Evolutionary conservation across 164 flowering plant species (phyloP).

Genomic region (Brasenia schreberi): DNA sequence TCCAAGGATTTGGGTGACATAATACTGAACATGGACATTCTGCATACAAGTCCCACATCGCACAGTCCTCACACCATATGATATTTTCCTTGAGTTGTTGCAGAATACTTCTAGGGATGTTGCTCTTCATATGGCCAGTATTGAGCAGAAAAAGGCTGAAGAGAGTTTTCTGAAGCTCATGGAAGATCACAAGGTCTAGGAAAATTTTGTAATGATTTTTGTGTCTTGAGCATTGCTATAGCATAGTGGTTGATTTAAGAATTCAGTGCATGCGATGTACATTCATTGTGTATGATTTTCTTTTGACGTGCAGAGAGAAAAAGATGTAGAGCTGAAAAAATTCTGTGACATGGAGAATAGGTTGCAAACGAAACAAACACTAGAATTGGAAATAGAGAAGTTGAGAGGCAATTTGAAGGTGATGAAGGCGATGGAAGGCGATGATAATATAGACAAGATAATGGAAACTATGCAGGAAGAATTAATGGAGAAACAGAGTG

Average conservation of each 20-base stretch:
- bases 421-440: constrained; percentile 49
- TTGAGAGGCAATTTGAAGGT: constrained; percentile 52
- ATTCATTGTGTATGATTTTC: neutral
- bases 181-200: constrained; percentile 69
- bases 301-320: constrained; percentile 33
- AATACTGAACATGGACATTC: too few relatives aligned
- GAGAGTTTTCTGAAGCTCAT: constrained; percentile 47
- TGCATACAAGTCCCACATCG: too few relatives aligned
- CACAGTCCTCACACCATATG: too few relatives aligned
- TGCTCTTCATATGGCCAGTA: constrained; percentile 32
- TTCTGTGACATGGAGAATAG: constrained; percentile 41
- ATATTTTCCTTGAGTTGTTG: neutral
- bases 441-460: constrained; percentile 31
- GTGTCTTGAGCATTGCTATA: too few relatives aligned
- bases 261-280: too few relatives aligned
- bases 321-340: constrained; percentile 35
- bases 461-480: constrained; percentile 22
- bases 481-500: constrained; percentile 47
- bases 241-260: too few relatives aligned
- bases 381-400: constrained; percentile 63
- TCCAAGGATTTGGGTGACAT: too few relatives aligned
- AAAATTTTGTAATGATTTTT: too few relatives aligned
- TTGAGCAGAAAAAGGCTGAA: constrained; percentile 57
- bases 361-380: constrained; percentile 61
- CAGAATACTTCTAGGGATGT: constrained; percentile 34